Evolutionary conservation across 768 basidiomycete genomes (phyloP).

Genomic region (Mycena crocata): DNA sequence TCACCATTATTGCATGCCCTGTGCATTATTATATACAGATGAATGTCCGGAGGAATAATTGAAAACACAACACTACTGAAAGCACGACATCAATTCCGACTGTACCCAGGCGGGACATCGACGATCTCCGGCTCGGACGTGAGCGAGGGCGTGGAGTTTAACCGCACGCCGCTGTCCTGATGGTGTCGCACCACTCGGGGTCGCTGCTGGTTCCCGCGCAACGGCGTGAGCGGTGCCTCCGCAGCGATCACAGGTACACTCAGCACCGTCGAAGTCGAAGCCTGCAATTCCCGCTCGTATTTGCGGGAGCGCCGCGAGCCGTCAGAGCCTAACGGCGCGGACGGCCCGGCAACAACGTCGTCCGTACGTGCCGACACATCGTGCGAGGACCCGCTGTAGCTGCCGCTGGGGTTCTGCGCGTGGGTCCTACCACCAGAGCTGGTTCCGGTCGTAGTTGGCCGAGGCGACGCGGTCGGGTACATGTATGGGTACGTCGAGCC

Average conservation of each 20-base stretch:
- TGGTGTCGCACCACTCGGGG: conserved; percentile 13
- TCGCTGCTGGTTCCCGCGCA: background rate
- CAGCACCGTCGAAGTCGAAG: background rate
- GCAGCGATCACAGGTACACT: background rate
- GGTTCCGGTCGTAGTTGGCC: background rate
- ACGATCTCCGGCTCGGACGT: conserved; percentile 4
- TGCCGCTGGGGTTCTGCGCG: conserved; percentile 6
- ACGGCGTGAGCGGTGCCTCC: conserved; percentile 9
- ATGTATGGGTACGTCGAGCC: conserved; percentile 5
- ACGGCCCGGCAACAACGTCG: background rate
- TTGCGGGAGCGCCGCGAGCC: conserved; percentile 8
- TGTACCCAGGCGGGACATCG: conserved; percentile 24
- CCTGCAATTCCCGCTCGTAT: conserved; percentile 2
- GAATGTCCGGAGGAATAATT: background rate
- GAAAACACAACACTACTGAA: background rate
- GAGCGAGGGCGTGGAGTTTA: background rate
- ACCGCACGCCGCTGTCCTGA: conserved; percentile 29
- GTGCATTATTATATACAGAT: too few species aligned
- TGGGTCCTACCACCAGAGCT: background rate
- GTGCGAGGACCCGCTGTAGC: background rate
- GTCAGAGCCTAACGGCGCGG: conserved; percentile 16
- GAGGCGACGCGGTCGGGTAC: background rate
- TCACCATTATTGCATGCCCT: too few species aligned
- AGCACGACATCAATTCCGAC: background rate
- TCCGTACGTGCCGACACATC: background rate